Evolutionary conservation across 495 filamentous ascomycete species (phyloP).

Genomic region (Xylona heveae): DNA sequence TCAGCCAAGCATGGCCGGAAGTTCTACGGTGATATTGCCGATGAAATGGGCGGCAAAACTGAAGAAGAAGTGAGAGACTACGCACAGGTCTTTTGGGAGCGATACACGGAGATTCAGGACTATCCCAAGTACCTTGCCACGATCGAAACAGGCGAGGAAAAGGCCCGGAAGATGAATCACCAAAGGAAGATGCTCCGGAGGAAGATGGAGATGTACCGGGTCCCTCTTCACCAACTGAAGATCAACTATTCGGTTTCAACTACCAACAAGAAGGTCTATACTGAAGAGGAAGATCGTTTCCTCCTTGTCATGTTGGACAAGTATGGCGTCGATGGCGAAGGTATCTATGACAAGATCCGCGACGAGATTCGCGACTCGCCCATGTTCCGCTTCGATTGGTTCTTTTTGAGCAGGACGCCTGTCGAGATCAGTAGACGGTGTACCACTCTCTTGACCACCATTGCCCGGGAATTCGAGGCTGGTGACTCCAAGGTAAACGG

Average conservation of each 20-base stretch:
- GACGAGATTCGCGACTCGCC: constrained; percentile 88
- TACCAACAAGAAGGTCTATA: constrained; percentile 99
- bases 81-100: constrained; percentile 84
- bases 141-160: constrained; percentile 83
- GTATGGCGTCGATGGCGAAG: constrained; percentile 70
- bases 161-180: constrained; percentile 67
- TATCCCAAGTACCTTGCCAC: constrained; percentile 69
- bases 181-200: constrained; percentile 84
- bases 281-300: constrained; percentile 95
- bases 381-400: constrained; percentile 97
- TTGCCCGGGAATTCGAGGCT: constrained; percentile 81
- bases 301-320: constrained; percentile 81
- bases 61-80: constrained; percentile 71
- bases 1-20: constrained; percentile 79
- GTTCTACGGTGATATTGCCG: constrained; percentile 63
- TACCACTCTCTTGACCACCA: constrained; percentile 81
- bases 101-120: constrained; percentile 71
- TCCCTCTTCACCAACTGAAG: constrained; percentile 91
- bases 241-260: constrained; percentile 98
- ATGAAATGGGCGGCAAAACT: constrained; percentile 81
- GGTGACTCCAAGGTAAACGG: constrained; percentile 26
- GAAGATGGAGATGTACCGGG: constrained; percentile 90
- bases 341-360: constrained; percentile 65
- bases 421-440: constrained; percentile 81
- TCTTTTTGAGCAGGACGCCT: constrained; percentile 86